Conservation (phyloP, 441 rosid genomes). For the Viola pubescens region DNA sequence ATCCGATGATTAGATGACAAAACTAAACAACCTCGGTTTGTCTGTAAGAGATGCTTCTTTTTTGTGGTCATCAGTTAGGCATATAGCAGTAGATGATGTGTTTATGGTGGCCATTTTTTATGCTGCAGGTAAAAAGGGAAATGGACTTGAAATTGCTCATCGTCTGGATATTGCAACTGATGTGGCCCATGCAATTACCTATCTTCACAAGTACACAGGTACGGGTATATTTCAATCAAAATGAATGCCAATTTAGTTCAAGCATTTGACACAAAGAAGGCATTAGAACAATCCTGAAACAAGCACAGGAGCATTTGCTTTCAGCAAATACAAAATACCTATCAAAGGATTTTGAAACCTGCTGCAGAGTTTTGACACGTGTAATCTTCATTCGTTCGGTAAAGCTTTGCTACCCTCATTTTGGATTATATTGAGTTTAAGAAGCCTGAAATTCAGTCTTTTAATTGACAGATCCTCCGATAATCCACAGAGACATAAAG, state of each 20-base stretch:
- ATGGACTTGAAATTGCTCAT: conserved; percentile 56
- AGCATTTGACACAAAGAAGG: neutral
- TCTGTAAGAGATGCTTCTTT: no score
- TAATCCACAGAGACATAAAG: conserved; percentile 88
- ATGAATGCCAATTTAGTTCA: neutral
- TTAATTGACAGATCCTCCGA: conserved; percentile 56
- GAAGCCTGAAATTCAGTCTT: conserved; percentile 13
- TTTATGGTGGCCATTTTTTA: conserved; percentile 3
- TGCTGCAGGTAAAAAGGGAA: conserved; percentile 44
- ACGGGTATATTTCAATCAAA: neutral
- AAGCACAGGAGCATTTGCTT: neutral
- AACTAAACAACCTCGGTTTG: no score
- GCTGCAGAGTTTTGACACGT: neutral
- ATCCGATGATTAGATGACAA: no score
- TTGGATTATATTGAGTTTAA: neutral
- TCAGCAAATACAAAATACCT: neutral
- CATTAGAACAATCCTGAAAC: neutral
- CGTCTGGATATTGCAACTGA: conserved; percentile 84
- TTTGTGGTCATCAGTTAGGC: no score
- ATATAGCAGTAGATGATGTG: neutral
- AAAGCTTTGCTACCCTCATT: neutral
- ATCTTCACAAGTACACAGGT: conserved; percentile 84
- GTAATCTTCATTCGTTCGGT: neutral
- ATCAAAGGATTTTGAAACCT: neutral
- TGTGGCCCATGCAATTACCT: conserved; percentile 84